A percentile compares a stretch with the other conserved stretches of the same genome.
Conservation (phyloP, 2,329 filamentous ascomycete species). For the Hypoxylon sp. region DNA sequence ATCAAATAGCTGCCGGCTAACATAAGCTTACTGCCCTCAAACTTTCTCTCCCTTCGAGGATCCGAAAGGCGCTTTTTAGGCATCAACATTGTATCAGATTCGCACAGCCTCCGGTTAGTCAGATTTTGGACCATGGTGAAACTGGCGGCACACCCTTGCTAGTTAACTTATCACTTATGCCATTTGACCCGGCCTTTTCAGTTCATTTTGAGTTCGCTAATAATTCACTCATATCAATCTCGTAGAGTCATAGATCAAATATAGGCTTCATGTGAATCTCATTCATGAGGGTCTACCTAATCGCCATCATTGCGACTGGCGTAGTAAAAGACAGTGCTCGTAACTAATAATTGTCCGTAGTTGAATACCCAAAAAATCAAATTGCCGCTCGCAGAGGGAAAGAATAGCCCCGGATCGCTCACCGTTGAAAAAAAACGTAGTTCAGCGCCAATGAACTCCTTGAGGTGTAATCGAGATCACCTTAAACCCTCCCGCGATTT, state of each 20-base stretch:
- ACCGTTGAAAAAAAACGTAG: slow-evolving; percentile 11
- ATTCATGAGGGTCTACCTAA: slow-evolving; percentile 37
- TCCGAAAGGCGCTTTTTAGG: not conserved
- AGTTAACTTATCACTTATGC: not conserved
- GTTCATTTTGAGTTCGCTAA: not conserved
- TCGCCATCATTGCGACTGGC: slow-evolving; percentile 36
- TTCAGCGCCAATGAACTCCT: slow-evolving; percentile 40
- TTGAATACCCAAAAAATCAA: slow-evolving; percentile 26
- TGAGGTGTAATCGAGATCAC: slow-evolving; percentile 30
- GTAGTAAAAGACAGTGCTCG: slow-evolving; percentile 27
- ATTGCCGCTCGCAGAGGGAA: slow-evolving; percentile 7
- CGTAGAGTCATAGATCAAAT: too few relatives aligned
- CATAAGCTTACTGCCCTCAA: not conserved
- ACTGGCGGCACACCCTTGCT: not conserved
- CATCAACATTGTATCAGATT: not conserved
- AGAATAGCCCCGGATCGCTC: slow-evolving; percentile 16
- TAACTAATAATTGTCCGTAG: slow-evolving; percentile 13
- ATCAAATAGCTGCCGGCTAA: not conserved
- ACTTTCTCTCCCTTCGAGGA: not conserved
- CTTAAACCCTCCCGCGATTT: slow-evolving; percentile 17
- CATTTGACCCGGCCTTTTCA: not conserved
- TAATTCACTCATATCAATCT: not conserved
- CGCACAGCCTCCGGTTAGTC: slow-evolving; percentile 3
- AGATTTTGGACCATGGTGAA: not conserved
- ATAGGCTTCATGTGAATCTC: slow-evolving; percentile 28